phyloP scores from a whole-genome alignment of 2,329 filamentous ascomycete genomes.

The Apiospora hydei region DNA sequence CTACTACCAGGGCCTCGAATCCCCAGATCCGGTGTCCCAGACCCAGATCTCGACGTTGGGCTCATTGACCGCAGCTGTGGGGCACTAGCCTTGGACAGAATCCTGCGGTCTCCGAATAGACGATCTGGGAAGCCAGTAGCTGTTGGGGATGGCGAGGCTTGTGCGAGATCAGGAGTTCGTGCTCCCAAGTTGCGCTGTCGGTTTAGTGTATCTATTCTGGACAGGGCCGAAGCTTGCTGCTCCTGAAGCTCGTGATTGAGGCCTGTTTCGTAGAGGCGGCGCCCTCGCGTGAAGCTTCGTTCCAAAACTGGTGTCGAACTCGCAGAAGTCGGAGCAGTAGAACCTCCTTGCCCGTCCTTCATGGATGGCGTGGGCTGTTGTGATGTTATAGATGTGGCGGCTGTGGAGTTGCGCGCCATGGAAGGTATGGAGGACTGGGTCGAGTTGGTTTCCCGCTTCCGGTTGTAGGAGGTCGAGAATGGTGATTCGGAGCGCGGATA shows the following conservation, averaged over 20 bases:
- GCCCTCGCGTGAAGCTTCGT: slow-evolving; percentile 72
- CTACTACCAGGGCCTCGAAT: slow-evolving; percentile 42
- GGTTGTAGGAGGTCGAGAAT: slow-evolving; percentile 69
- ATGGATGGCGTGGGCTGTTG: slow-evolving; percentile 61
- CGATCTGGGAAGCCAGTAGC: slow-evolving; percentile 53
- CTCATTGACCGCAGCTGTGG: slow-evolving; percentile 70
- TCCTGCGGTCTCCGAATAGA: slow-evolving; percentile 53
- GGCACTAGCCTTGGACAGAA: slow-evolving; percentile 67
- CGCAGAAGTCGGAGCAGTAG: slow-evolving; percentile 46
- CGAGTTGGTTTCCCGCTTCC: slow-evolving; percentile 85
- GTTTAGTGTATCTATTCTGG: slow-evolving; percentile 80
- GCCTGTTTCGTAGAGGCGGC: slow-evolving; percentile 83
- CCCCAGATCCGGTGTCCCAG: slow-evolving; percentile 45
- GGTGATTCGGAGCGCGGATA: slow-evolving; percentile 60
- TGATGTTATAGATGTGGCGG: slow-evolving; percentile 87
- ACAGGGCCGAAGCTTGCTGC: slow-evolving; percentile 77
- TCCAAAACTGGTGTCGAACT: slow-evolving; percentile 58
- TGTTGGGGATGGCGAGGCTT: slow-evolving; percentile 55
- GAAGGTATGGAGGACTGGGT: slow-evolving; percentile 76
- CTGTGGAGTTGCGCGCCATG: slow-evolving; percentile 79
- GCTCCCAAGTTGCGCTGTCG: slow-evolving; percentile 63
- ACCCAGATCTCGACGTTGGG: slow-evolving; percentile 50
- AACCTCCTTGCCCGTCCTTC: slow-evolving; percentile 57
- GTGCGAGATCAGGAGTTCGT: slow-evolving; percentile 57
- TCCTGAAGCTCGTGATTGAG: slow-evolving; percentile 82